phyloP scores from a whole-genome alignment of 2,329 filamentous ascomycete genomes.

The Polychaeton citri region DNA sequence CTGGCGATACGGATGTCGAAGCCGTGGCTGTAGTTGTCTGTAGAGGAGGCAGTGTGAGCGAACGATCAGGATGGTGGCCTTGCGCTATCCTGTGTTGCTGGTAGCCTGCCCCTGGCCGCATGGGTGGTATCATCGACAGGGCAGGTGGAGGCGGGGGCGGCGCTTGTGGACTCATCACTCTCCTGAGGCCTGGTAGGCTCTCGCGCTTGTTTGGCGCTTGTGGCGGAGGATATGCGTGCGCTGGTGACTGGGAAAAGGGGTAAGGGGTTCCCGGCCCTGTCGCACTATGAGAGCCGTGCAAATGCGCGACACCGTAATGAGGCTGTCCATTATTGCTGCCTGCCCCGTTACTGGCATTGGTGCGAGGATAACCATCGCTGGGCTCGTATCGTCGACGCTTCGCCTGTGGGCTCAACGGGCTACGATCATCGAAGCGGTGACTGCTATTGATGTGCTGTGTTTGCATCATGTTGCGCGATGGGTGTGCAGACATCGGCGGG shows the following conservation, averaged over 20 bases:
- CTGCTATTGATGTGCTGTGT: slow-evolving; percentile 8
- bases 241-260: slow-evolving; percentile 26
- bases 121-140: slow-evolving; percentile 39
- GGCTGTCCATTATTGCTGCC: slow-evolving; percentile 23
- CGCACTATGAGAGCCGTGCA: slow-evolving; percentile 4
- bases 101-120: slow-evolving; percentile 30
- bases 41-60: slow-evolving; percentile 40
- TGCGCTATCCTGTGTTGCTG: slow-evolving; percentile 20
- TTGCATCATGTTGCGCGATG: slow-evolving; percentile 20
- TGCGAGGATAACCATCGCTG: slow-evolving; percentile 2
- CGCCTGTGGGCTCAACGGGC: slow-evolving; percentile 1
- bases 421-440: slow-evolving; percentile 10
- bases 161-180: slow-evolving; percentile 19
- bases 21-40: slow-evolving; percentile 23
- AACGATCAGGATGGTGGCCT: slow-evolving; percentile 29
- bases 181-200: slow-evolving; percentile 28
- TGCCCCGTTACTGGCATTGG: not conserved
- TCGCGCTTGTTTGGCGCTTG: slow-evolving; percentile 25
- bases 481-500: not conserved
- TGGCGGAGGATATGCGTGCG: slow-evolving; percentile 26
- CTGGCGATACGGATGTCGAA: not conserved
- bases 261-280: slow-evolving; percentile 26
- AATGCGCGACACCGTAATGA: slow-evolving; percentile 14
- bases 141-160: slow-evolving; percentile 22
- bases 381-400: slow-evolving; percentile 28